Conservation (phyloP, 148 eudicot genomes). For the Camellia granthamiana region DNA sequence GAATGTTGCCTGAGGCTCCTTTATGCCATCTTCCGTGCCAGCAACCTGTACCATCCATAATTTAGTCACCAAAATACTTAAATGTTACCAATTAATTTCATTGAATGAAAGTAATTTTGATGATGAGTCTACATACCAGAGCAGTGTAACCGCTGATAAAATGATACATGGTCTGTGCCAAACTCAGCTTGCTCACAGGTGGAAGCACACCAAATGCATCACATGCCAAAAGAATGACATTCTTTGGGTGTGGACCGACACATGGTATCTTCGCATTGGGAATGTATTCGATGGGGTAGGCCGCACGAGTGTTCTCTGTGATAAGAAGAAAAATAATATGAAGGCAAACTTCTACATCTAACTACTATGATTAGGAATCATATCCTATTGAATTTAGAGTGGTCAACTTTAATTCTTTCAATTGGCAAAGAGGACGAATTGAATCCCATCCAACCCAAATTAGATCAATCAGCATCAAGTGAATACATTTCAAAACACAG, state of each 20-base stretch:
- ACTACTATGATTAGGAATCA: background rate
- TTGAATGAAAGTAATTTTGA: no score
- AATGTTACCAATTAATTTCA: no score
- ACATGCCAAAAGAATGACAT: conserved; percentile 74
- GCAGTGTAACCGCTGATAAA: conserved; percentile 92
- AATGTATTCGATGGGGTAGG: conserved; percentile 79
- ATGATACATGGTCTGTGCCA: conserved; percentile 84
- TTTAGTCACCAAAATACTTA: background rate
- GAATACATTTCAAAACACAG: no score
- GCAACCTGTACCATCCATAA: conserved; percentile 42
- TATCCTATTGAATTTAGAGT: no score
- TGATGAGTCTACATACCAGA: conserved; percentile 34
- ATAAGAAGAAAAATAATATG: background rate
- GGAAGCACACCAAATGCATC: conserved; percentile 87
- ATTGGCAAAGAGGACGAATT: no score
- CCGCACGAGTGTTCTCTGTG: conserved; percentile 79
- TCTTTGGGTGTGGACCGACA: conserved; percentile 78
- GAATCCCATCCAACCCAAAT: no score
- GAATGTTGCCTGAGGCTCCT: conserved; percentile 77
- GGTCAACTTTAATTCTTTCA: no score
- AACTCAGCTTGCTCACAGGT: conserved; percentile 77
- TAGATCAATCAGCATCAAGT: no score
- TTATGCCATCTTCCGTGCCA: conserved; percentile 73
- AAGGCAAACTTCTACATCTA: background rate
- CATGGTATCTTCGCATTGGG: conserved; percentile 77